Percentiles rank a stretch among this genome's conserved stretches.
Evolutionary conservation across 2,329 filamentous ascomycete species (phyloP).

Genomic region (Clarireedia paspali): DNA sequence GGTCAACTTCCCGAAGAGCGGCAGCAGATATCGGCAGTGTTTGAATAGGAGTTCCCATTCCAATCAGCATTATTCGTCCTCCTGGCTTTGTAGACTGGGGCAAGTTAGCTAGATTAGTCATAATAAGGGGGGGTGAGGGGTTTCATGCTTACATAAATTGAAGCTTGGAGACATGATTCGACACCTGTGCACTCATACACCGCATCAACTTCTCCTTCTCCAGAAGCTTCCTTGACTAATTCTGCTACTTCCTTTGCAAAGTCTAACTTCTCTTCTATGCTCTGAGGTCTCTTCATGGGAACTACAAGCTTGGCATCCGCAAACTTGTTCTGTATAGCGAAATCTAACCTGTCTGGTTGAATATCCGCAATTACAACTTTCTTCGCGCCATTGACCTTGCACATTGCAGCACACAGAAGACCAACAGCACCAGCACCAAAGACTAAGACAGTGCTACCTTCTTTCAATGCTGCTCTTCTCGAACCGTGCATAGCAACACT

Average conservation of each 20-base stretch:
- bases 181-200: conserved; percentile 52
- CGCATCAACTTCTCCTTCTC: conserved; percentile 54
- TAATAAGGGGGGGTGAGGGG: not conserved
- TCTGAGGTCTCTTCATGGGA: conserved; percentile 25
- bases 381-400: conserved; percentile 68
- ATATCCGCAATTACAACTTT: conserved; percentile 93
- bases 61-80: conserved; percentile 67
- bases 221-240: conserved; percentile 47
- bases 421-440: conserved; percentile 94
- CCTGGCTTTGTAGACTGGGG: conserved; percentile 53
- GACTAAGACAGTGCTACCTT: conserved; percentile 79
- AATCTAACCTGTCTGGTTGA: conserved; percentile 75
- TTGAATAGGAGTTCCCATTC: conserved; percentile 72
- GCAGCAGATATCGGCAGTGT: conserved; percentile 67
- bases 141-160: conserved; percentile 38
- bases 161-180: conserved; percentile 47
- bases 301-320: conserved; percentile 27
- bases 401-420: conserved; percentile 38
- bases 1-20: conserved; percentile 67
- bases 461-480: conserved; percentile 67
- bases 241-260: conserved; percentile 31
- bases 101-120: conserved; percentile 6
- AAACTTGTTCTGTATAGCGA: conserved; percentile 45
- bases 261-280: conserved; percentile 26
- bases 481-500: conserved; percentile 84